Evolutionary conservation across 768 basidiomycete species (phyloP), one percentile per base, ranked within the genome.

Genomic region (Leucosporidium creatinivorum): DNA sequence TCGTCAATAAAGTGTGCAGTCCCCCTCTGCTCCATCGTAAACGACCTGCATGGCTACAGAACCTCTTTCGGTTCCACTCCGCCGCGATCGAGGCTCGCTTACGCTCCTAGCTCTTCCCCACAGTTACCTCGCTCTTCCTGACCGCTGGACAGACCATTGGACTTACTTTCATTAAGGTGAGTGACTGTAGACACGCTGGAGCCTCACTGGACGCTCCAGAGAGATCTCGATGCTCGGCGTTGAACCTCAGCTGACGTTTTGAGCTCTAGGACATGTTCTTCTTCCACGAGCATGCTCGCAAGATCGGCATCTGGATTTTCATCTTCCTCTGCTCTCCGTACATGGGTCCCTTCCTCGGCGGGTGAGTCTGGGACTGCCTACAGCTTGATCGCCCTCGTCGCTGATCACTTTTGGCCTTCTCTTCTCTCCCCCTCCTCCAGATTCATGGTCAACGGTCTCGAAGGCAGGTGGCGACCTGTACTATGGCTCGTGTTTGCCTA

Each of bases 401-500:
- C 39, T 44, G 39, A 44, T 13, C 10, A 17, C 39, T 44, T 10
- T 33, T 33, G 44, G 25, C 61, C 61, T 10, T 33, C 33, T 33
- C 33, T 33, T 33, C 10, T 5, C 33, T 33, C 66, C 66, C n/a
- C n/a, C n/a, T n/a, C n/a, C n/a, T n/a, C n/a, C 36, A 67, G 70
- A 13, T 69, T 67, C 59, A 66, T 69, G 61, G 62, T 73, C 26
- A 13, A 30, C 23, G 54, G 49, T 23, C 65, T 73, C n/a, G 28
- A 50, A 31, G 61, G 58, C 28, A 52, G 59, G 21, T 73, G 71
- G 71, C 61, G 71, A 4, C 65, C 65, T 0, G 68, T 69, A 2
- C 21, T 73, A 6, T 73, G 71, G 71, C 55, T 73, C 56, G 68
- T 73, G 19, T 73, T 73, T 47, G 71, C 71, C n/a, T 58, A 52